Base-by-base conservation (phyloP, 2,329 filamentous ascomycete genomes). In the Colletotrichum aenigma region DNA sequence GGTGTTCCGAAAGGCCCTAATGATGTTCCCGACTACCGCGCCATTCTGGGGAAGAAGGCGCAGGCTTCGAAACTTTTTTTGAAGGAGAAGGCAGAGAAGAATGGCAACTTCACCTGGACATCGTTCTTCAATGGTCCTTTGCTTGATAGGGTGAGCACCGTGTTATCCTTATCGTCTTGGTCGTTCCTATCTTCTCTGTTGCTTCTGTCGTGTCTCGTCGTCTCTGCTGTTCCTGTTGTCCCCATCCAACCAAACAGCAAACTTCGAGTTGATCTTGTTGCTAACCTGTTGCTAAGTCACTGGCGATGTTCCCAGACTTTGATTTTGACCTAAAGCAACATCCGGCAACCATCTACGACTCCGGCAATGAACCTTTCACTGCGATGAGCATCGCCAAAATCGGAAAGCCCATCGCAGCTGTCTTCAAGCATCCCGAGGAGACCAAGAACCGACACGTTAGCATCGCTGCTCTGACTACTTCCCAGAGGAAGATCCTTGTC, bases 251-350 rank as follows among this genome's bases (percentile, higher is more conserved):
- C 43, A 12, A 12, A 48, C n/a, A 21, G 43, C 43, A 21, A 48
- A 0, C 43, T 52, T 3, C n/a, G 12, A 21, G 43, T 7, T 7
- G n/a, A 52, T 52, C 10, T 52, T 0, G 6, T 21, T 1, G 1
- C 43, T 13, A 48, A 48, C n/a, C 10, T 21, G 10, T 52, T 21
- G 10, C 6, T 0, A 21, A 52, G 43, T 52, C 43, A 21, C 0
- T 21, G 43, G 43, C n/a, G 10, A 10, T 52, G 43, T 52, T 52
- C n/a, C n/a, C 43, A 21, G 43, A 52, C n/a, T 52, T 52, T 52
- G 43, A 10, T 21, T 52, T 52, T 12, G 43, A 52, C 0, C n/a
- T 52, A 1, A 21, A 52, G 0, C 43, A 52, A 2, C 2, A 52
- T 4, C 21, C n/a, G 6, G 43, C 43, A 0, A 52, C 43, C 43